phyloP scores from a whole-genome alignment of 2,329 filamentous ascomycete species.

The Diaporthe citrichinensis region DNA sequence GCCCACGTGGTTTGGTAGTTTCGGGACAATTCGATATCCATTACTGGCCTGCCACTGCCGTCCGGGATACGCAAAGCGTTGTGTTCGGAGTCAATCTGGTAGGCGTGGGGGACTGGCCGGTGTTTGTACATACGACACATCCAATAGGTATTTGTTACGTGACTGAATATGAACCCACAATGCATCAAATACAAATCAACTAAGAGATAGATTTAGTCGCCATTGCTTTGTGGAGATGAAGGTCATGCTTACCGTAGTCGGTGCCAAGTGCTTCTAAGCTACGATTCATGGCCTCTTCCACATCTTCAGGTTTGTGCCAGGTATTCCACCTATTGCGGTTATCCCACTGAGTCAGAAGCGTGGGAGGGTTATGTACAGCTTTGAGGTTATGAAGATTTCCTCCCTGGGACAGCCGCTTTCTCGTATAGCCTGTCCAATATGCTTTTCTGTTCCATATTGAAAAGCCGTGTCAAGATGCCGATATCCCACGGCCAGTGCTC shows the following conservation, averaged over 20 bases:
- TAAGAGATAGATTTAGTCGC: no score
- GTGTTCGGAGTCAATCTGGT: not conserved
- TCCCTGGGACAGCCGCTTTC: slow-evolving; percentile 50
- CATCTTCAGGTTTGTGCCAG: slow-evolving; percentile 45
- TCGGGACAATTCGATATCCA: not conserved
- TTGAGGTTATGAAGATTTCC: slow-evolving; percentile 51
- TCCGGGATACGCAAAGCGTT: not conserved
- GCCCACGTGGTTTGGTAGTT: slow-evolving; percentile 23
- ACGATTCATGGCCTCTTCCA: slow-evolving; percentile 46
- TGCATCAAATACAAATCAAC: slow-evolving; percentile 68
- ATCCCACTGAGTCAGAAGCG: no score
- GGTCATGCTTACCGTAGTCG: slow-evolving; percentile 53
- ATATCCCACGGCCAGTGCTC: slow-evolving; percentile 49
- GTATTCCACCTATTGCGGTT: not conserved
- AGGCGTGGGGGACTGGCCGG: not conserved
- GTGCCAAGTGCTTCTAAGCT: slow-evolving; percentile 61
- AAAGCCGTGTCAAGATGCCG: slow-evolving; percentile 50
- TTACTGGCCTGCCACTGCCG: not conserved
- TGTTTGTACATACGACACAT: not conserved
- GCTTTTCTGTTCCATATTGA: slow-evolving; percentile 46
- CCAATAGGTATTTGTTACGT: not conserved
- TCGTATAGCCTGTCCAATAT: slow-evolving; percentile 51
- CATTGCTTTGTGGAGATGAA: not conserved
- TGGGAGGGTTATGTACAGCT: slow-evolving; percentile 43
- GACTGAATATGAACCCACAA: not conserved